Base-by-base conservation (phyloP, 169 alveolate genomes). In the Plasmodium gallinaceum region DNA sequence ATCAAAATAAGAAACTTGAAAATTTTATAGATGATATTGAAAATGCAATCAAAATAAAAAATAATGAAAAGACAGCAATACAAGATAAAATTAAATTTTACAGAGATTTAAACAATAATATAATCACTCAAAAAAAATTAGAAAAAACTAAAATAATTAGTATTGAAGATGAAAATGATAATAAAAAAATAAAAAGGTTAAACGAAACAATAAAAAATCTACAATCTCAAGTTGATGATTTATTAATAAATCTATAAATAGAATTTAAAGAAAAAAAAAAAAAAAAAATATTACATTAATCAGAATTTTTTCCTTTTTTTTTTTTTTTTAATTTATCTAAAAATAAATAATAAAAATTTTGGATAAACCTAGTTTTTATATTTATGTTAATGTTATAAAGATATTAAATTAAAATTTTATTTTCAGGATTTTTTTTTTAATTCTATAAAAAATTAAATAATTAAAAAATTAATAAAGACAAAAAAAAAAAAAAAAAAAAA, bases 31-130 rank as follows among this genome's bases (percentile, higher is more conserved):
- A 5, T 5, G 24, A 24, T 48, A 16, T 66, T n/a, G 85, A 68
- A 20, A 39, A 45, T 18, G 52, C 45, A 43, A 83, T 83, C 18
- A 83, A 68, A 60, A 42, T 22, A 2, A 68, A 83, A 61, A 83
- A 83, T 18, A 57, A 20, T 45, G 72, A 68, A 57, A 68, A 71
- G 46, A 72, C 46, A 12, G 64, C 68, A 52, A 57, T 83, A 10
- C 91, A 83, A 60, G 65, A 83, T 43, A 83, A 83, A 61, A 83
- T 83, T 5, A 32, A 45, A 57, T 83, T 83, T 48, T 61, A 43
- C 5, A 39, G 74, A 48, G 64, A 83, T 7, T 60, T 83, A 22
- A 83, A 83, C 46, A 68, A 46, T 6, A 68, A 68, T 60, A 83
- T 83, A 16, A 46, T 83, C 39, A 12, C 42, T 10, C 91, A 83